A percentile compares a stretch with the other conserved stretches of the same genome.
phyloP scores from a whole-genome alignment of 83 land plant genomes.

The Thuja plicata region DNA sequence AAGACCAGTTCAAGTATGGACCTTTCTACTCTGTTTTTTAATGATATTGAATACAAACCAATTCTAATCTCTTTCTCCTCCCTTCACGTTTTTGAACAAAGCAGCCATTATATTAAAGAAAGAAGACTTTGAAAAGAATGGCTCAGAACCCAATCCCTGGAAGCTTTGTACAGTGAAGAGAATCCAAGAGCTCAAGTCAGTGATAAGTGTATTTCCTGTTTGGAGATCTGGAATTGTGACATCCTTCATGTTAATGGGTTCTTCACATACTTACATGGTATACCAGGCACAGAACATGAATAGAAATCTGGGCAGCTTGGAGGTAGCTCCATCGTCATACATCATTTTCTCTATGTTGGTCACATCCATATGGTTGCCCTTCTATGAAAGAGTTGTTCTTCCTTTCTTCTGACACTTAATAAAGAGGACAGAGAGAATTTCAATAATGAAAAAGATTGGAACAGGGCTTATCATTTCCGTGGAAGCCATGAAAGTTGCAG shows the following conservation, averaged over 20 bases:
- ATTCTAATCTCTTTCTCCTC: no score
- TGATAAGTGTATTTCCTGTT: conserved; percentile 63
- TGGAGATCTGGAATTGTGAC: conserved; percentile 67
- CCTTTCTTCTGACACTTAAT: conserved; percentile 44
- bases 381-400: conserved; percentile 60
- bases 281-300: conserved; percentile 71
- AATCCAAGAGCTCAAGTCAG: conserved; percentile 77
- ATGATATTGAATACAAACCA: no score
- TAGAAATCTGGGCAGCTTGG: conserved; percentile 27
- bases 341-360: conserved; percentile 44
- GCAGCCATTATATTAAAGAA: no score
- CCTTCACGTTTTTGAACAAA: no score
- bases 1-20: no score
- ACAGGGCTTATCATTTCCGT: conserved; percentile 52
- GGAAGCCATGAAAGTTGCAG: conserved; percentile 48
- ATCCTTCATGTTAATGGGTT: conserved; percentile 48
- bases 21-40: no score
- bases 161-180: no score
- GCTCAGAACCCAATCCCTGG: conserved; percentile 35
- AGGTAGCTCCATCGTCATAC: conserved; percentile 56
- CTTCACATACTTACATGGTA: conserved; percentile 57
- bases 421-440: conserved; percentile 47
- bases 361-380: conserved; percentile 40
- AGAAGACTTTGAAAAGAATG: background rate
- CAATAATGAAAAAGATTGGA: conserved; percentile 57